Conservation (phyloP, 2,329 filamentous ascomycete species). For the Neopestalotiopsis sp. region DNA sequence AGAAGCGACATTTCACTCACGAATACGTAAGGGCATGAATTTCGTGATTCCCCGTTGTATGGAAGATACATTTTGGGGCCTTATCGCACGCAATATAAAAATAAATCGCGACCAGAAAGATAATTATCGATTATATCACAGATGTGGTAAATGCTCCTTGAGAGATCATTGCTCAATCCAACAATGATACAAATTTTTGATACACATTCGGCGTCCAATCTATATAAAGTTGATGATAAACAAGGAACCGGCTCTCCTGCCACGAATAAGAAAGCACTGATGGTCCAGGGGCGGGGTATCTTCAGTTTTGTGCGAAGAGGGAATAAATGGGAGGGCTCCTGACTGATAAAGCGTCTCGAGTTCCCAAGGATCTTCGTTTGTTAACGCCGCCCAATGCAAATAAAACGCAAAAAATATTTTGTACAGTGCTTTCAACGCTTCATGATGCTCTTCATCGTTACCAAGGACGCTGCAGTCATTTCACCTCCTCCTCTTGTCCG, state of each 20-base stretch:
- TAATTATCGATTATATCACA: neutral
- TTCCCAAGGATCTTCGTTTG: neutral
- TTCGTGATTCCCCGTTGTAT: too few relatives aligned
- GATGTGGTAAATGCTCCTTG: neutral
- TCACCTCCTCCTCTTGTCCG: slow-evolving; percentile 13
- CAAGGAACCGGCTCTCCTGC: neutral
- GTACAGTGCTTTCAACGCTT: neutral
- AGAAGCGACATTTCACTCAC: too few relatives aligned
- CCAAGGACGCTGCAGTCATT: neutral
- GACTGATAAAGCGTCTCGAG: neutral
- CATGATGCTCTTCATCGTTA: neutral
- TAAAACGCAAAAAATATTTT: neutral
- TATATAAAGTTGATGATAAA: neutral
- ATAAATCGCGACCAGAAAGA: neutral
- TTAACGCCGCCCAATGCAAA: neutral
- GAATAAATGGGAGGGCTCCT: neutral
- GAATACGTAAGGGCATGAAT: too few relatives aligned
- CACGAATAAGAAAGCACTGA: neutral
- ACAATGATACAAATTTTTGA: neutral
- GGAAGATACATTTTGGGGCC: too few relatives aligned
- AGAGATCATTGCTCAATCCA: neutral
- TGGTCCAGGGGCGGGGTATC: slow-evolving; percentile 10
- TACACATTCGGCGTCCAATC: neutral
- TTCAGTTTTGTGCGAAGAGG: slow-evolving; percentile 6
- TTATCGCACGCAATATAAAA: too few relatives aligned